Base-by-base conservation (phyloP, 441 rosid genomes). In the Bocquillonia castaneifolia region DNA sequence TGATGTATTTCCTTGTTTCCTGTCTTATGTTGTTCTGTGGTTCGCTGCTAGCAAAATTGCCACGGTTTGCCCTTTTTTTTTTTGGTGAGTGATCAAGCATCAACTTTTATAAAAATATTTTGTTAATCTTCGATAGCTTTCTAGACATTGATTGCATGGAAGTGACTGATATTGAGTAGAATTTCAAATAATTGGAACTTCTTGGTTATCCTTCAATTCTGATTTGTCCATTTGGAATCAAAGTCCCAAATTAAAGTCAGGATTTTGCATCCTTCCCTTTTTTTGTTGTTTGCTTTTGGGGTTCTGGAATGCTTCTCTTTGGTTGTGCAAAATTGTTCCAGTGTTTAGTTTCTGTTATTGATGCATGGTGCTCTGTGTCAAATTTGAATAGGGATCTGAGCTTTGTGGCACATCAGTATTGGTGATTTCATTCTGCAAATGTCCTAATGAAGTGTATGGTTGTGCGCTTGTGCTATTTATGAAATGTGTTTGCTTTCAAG, bases 1-100 rank as follows among this genome's bases (percentile, higher is more conserved):
- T n/a, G n/a, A n/a, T n/a, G n/a, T n/a, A n/a, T n/a, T 92, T 76
- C 92, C 90, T 76, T 89, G 83, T 86, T 86, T 92, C 70, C 97
- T 93, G 52, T 94, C 97, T 28, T 92, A 97, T 98, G 73, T 84
- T 63, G 81, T 94, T 74, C 77, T 94, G 59, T 95, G 98, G 97
- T 89, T 90, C 64, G 80, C 94, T 66, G 88, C 92, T 65, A 79
- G 66, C 65, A 72, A 83, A 79, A 88, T 86, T 70, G 79, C 89
- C 17, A 5, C 37, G 80, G 75, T 60, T 68, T 94, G 73, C 96
- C 98, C n/a, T n/a, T n/a, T 70, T 94, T 76, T 60, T 94, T 97
- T 97, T 55, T 88, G 87, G 97, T 94, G 63, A 75, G 86, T 75
- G 0, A 23, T 13, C 17, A 39, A 10, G n/a, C 2, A 29, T n/a